A percentile compares a stretch with the other conserved stretches of the same genome.
These are phyloP conservation scores for Cadophora malorum DNA, from an alignment of 2,329 filamentous ascomycete species.

Conservation along the genomic window DNA sequence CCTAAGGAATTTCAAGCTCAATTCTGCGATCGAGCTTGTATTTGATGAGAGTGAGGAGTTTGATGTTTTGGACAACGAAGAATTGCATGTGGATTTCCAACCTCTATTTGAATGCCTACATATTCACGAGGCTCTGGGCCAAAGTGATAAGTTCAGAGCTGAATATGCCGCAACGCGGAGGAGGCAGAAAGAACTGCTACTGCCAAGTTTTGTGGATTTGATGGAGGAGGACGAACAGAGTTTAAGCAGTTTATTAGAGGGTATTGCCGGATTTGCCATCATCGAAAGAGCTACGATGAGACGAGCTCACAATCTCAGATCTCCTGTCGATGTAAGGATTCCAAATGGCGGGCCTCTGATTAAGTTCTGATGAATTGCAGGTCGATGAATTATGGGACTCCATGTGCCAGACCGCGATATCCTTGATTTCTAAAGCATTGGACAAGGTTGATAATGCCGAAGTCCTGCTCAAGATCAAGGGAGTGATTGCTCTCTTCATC, in stretches of 20 bases:
- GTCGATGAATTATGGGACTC: slow-evolving; percentile 99
- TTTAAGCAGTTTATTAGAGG: slow-evolving; percentile 89
- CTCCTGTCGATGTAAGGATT: slow-evolving; percentile 74
- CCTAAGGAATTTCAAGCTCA: slow-evolving; percentile 84
- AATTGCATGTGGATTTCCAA: slow-evolving; percentile 91
- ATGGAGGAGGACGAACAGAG: slow-evolving; percentile 86
- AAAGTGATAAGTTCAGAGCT: slow-evolving; percentile 86
- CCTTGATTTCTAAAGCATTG: slow-evolving; percentile 80
- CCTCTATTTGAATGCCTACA: slow-evolving; percentile 94
- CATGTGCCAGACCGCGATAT: slow-evolving; percentile 89
- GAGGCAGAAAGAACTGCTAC: slow-evolving; percentile 87
- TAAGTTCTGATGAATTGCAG: slow-evolving; percentile 51
- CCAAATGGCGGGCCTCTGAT: slow-evolving; percentile 12
- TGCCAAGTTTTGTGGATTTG: slow-evolving; percentile 78
- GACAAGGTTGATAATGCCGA: slow-evolving; percentile 86
- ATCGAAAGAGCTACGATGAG: slow-evolving; percentile 95
- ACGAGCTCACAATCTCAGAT: slow-evolving; percentile 81
- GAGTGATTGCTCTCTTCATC: slow-evolving; percentile 90
- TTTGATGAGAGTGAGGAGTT: slow-evolving; percentile 96
- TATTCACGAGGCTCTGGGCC: slow-evolving; percentile 92
- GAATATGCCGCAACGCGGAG: slow-evolving; percentile 93
- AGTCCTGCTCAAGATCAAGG: slow-evolving; percentile 91
- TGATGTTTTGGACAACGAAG: slow-evolving; percentile 93
- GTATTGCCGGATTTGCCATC: slow-evolving; percentile 95
- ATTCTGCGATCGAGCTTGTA: slow-evolving; percentile 94